phyloP scores from a whole-genome alignment of 2,329 filamentous ascomycete genomes.

The Cercospora sesami region DNA sequence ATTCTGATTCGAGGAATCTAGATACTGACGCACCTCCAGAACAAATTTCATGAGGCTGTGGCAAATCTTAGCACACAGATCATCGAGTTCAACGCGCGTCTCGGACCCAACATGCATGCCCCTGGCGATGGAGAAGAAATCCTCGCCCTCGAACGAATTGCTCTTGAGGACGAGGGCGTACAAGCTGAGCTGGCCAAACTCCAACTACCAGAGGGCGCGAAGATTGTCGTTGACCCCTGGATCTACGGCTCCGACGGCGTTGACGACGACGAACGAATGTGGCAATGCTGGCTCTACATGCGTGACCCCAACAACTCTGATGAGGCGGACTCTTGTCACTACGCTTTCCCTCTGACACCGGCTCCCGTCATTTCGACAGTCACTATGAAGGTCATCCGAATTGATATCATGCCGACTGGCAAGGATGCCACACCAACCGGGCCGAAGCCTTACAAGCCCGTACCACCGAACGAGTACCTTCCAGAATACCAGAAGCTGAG shows the following conservation, averaged over 20 bases:
- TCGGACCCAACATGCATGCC: conserved; percentile 59
- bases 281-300: conserved; percentile 67
- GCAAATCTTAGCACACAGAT: conserved; percentile 54
- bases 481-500: conserved; percentile 53
- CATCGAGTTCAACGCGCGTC: conserved; percentile 59
- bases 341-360: conserved; percentile 66
- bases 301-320: conserved; percentile 60
- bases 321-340: conserved; percentile 66
- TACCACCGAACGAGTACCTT: conserved; percentile 65
- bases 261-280: conserved; percentile 41
- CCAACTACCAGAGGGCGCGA: conserved; percentile 57
- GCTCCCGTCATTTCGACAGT: conserved; percentile 64
- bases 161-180: conserved; percentile 57
- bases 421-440: conserved; percentile 59
- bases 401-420: conserved; percentile 69
- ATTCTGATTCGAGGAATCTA: background rate
- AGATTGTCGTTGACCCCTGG: conserved; percentile 64
- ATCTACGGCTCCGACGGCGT: conserved; percentile 64
- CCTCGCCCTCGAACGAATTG: conserved; percentile 57
- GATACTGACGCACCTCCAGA: conserved; percentile 40
- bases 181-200: conserved; percentile 61
- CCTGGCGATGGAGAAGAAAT: conserved; percentile 62
- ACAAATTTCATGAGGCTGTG: conserved; percentile 63
- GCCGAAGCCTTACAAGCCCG: conserved; percentile 58
- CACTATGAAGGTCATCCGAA: conserved; percentile 64